Conservation (phyloP, 768 basidiomycete species). For the Calvatia gigantea region DNA sequence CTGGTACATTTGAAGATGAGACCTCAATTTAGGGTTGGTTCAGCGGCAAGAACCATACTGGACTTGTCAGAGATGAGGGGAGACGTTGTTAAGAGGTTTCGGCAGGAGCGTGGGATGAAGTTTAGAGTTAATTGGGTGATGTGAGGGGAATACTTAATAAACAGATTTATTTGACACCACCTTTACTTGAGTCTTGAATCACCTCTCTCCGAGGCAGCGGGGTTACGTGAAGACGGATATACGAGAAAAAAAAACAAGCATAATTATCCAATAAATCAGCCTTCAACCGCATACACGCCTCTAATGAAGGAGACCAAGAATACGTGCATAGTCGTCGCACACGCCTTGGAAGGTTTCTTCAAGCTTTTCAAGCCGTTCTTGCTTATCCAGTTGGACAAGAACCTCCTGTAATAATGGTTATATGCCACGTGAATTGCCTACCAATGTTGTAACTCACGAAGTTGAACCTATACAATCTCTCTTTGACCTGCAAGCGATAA, state of each 20-base stretch:
- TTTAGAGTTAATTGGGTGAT: background rate
- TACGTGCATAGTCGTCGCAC: conserved; percentile 77
- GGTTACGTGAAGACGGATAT: background rate
- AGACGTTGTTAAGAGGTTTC: background rate
- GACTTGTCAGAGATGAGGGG: background rate
- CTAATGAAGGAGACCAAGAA: conserved; percentile 51
- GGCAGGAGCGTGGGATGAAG: background rate
- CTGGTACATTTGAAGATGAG: background rate
- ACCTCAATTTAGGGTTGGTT: background rate
- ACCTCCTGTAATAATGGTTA: conserved; percentile 57
- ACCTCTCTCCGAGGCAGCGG: too few relatives aligned
- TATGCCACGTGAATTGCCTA: background rate
- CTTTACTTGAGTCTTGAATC: too few relatives aligned
- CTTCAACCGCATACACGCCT: conserved; percentile 11
- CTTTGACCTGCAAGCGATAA: conserved; percentile 90
- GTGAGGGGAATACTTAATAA: background rate
- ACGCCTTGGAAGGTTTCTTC: conserved; percentile 92
- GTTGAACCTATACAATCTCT: conserved; percentile 92
- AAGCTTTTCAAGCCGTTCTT: conserved; percentile 84
- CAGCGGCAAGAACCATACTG: background rate
- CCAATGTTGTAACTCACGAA: conserved; percentile 53
- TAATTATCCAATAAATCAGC: background rate
- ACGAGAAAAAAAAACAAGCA: background rate
- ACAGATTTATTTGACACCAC: background rate
- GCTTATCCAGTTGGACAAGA: conserved; percentile 81